Evolutionary conservation across 2,329 filamentous ascomycete genomes (phyloP).

Genomic region (Emergomyces orientalis): DNA sequence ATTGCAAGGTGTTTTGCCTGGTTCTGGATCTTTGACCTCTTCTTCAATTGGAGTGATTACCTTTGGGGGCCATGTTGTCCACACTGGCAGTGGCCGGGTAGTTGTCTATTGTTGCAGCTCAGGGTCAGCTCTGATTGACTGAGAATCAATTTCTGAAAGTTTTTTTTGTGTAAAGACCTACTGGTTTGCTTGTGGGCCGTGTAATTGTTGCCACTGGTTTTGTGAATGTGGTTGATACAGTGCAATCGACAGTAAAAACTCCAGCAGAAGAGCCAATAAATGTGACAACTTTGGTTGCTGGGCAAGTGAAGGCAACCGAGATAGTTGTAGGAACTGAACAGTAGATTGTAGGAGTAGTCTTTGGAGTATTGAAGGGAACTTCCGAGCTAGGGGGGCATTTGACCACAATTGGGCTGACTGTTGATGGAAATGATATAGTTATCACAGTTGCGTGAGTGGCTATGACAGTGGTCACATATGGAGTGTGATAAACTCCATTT

Average conservation of each 20-base stretch:
- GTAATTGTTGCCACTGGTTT: background rate
- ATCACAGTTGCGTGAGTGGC: background rate
- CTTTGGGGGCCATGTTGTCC: background rate
- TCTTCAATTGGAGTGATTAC: background rate
- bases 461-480: constrained; percentile 1
- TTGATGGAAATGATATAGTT: constrained; percentile 4
- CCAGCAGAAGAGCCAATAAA: constrained; percentile 4
- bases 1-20: constrained; percentile 3
- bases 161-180: too few relatives aligned
- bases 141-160: too few relatives aligned
- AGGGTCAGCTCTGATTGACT: too few relatives aligned
- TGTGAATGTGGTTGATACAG: constrained; percentile 4
- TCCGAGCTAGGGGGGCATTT: background rate
- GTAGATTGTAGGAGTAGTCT: constrained; percentile 2
- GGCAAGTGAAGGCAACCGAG: background rate
- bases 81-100: background rate
- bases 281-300: constrained; percentile 6
- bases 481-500: background rate
- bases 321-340: background rate
- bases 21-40: constrained; percentile 3
- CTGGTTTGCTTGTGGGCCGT: background rate
- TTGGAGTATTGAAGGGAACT: constrained; percentile 7
- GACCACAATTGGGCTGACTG: constrained; percentile 4
- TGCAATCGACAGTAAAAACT: constrained; percentile 5
- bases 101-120: constrained; percentile 2